phyloP scores from a whole-genome alignment of 2,329 filamentous ascomycete species.

The Diaporthe humulicola region DNA sequence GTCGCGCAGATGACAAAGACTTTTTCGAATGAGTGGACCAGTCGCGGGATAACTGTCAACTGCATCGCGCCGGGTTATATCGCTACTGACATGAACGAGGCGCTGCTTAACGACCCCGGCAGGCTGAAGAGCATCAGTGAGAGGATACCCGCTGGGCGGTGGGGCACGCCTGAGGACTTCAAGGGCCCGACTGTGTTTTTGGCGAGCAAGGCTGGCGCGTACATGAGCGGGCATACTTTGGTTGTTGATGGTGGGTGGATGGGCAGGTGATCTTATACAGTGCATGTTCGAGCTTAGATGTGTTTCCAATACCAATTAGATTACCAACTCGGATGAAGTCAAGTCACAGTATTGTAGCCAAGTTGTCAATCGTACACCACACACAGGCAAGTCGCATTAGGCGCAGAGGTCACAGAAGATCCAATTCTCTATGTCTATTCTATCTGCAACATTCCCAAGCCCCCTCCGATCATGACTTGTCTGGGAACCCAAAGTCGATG shows the following conservation, averaged over 20 bases:
- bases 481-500: conserved; percentile 79
- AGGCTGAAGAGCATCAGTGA: conserved; percentile 81
- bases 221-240: conserved; percentile 85
- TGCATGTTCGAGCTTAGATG: not conserved
- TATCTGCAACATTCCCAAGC: not conserved
- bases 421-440: not conserved
- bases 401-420: not conserved
- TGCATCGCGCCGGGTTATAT: conserved; percentile 93
- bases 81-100: conserved; percentile 93
- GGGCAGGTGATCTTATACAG: conserved; percentile 72
- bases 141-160: conserved; percentile 85
- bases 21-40: conserved; percentile 87
- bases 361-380: too few species aligned
- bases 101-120: conserved; percentile 79
- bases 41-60: conserved; percentile 86
- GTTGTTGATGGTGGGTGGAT: conserved; percentile 95
- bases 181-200: conserved; percentile 85
- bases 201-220: conserved; percentile 80
- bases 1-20: conserved; percentile 88
- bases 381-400: not conserved
- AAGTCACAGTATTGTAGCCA: not conserved
- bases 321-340: not conserved
- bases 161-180: conserved; percentile 89
- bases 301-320: not conserved
- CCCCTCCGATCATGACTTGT: conserved; percentile 59